Conservation (phyloP, 1,139 yeast species). For the Pichia sp. region DNA sequence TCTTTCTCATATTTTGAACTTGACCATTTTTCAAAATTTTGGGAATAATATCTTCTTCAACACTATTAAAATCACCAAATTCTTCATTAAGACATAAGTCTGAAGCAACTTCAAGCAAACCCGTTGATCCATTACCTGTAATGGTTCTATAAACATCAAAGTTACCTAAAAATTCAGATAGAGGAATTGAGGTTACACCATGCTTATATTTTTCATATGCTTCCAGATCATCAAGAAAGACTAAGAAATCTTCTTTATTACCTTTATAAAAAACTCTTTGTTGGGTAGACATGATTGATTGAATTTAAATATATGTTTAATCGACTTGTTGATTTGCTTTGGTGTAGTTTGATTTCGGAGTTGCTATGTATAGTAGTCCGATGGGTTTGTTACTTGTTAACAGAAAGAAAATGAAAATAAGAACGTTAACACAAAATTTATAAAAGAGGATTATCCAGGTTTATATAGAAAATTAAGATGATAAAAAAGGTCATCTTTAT, state of each 20-base stretch:
- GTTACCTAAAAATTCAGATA: slow-evolving; percentile 57
- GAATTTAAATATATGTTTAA: background rate
- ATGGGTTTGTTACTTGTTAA: background rate
- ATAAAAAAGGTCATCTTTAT: background rate
- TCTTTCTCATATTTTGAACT: slow-evolving; percentile 21
- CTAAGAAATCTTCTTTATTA: slow-evolving; percentile 46
- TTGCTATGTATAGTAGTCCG: background rate
- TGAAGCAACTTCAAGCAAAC: slow-evolving; percentile 70
- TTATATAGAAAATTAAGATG: background rate
- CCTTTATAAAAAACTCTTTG: slow-evolving; percentile 62
- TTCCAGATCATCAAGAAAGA: slow-evolving; percentile 53
- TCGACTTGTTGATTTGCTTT: background rate
- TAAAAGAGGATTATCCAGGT: background rate
- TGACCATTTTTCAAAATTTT: slow-evolving; percentile 52
- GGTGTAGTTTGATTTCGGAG: background rate
- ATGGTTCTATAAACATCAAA: slow-evolving; percentile 58
- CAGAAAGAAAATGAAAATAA: background rate
- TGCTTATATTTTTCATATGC: slow-evolving; percentile 43
- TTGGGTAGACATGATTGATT: slow-evolving; percentile 17
- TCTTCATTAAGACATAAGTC: slow-evolving; percentile 55
- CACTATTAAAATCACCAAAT: slow-evolving; percentile 44
- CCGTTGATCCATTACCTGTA: slow-evolving; percentile 61
- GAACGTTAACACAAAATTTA: background rate
- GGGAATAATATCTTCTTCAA: slow-evolving; percentile 39
- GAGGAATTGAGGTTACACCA: slow-evolving; percentile 41